These are phyloP conservation scores for Gleditsia sinensis DNA, from an alignment of 306 rosid species.

Conservation along the genomic window DNA sequence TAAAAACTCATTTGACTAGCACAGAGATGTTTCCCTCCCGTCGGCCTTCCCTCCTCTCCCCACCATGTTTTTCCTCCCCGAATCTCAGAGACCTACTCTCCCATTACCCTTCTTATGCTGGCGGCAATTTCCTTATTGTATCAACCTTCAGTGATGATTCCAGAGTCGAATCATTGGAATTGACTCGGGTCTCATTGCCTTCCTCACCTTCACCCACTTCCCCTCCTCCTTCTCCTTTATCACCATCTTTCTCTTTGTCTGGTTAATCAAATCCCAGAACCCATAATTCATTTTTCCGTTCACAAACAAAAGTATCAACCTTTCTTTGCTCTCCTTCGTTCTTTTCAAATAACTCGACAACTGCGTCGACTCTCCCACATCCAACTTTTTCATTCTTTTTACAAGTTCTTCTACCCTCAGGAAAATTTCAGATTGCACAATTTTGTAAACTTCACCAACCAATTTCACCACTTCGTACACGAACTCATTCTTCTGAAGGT, in stretches of 20 bases:
- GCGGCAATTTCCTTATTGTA: too few species aligned
- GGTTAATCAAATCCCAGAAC: constrained; percentile 67
- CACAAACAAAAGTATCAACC: constrained; percentile 55
- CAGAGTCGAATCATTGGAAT: too few species aligned
- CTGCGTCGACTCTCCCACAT: constrained; percentile 56
- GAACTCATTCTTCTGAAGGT: constrained; percentile 56
- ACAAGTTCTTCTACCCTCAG: constrained; percentile 47
- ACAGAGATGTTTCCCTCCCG: too few species aligned
- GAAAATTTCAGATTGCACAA: constrained; percentile 55
- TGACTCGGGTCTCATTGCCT: not conserved
- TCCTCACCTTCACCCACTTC: constrained; percentile 45
- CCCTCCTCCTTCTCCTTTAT: constrained; percentile 43
- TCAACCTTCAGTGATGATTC: too few species aligned
- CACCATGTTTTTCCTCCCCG: too few species aligned
- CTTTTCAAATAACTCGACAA: constrained; percentile 39
- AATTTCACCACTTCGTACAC: constrained; percentile 64
- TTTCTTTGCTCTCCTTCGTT: constrained; percentile 49
- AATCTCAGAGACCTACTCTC: too few species aligned
- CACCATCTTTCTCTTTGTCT: constrained; percentile 37
- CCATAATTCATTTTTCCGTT: constrained; percentile 49
- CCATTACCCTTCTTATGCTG: too few species aligned
- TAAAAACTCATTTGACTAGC: too few species aligned
- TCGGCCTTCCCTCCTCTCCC: too few species aligned
- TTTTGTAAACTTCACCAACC: constrained; percentile 63
- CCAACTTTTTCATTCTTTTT: constrained; percentile 36